These are phyloP conservation scores for Cytospora mali DNA, from an alignment of 2,329 filamentous ascomycete genomes.

Conservation along the genomic window DNA sequence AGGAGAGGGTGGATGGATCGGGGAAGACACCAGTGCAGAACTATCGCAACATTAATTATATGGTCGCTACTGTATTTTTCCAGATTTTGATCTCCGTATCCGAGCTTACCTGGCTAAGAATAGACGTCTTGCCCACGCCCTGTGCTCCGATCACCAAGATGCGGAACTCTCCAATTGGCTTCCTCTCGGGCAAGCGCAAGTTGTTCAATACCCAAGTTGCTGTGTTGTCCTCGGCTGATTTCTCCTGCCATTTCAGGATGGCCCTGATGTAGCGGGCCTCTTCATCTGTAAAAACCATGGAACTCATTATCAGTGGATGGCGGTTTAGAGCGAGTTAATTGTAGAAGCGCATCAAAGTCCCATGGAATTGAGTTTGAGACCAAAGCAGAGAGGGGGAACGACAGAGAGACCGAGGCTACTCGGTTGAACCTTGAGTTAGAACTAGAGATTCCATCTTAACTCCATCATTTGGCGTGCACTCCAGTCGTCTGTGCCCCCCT, in stretches of 20 bases:
- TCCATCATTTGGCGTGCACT: no score
- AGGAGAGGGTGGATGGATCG: conserved; percentile 31
- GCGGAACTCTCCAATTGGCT: conserved; percentile 41
- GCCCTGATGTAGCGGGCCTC: conserved; percentile 45
- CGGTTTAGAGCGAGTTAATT: neutral
- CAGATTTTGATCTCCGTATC: conserved; percentile 33
- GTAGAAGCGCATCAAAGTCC: no score
- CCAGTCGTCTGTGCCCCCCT: neutral
- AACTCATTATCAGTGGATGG: conserved; percentile 30
- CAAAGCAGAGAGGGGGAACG: neutral
- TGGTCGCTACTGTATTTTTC: conserved; percentile 8
- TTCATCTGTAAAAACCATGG: conserved; percentile 43
- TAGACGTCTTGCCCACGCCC: conserved; percentile 46
- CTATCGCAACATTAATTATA: conserved; percentile 30
- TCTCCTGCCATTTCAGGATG: conserved; percentile 44
- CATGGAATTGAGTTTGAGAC: neutral
- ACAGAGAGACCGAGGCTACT: neutral
- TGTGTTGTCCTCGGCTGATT: conserved; percentile 32
- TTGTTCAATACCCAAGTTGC: conserved; percentile 17
- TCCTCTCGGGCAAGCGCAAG: conserved; percentile 17
- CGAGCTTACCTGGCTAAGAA: conserved; percentile 42
- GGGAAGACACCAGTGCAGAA: conserved; percentile 38
- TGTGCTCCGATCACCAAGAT: conserved; percentile 44
- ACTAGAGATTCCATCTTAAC: neutral
- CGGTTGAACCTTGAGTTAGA: neutral